phyloP scores from a whole-genome alignment of 169 alveolate genomes.

The Eimeria brunetti region DNA sequence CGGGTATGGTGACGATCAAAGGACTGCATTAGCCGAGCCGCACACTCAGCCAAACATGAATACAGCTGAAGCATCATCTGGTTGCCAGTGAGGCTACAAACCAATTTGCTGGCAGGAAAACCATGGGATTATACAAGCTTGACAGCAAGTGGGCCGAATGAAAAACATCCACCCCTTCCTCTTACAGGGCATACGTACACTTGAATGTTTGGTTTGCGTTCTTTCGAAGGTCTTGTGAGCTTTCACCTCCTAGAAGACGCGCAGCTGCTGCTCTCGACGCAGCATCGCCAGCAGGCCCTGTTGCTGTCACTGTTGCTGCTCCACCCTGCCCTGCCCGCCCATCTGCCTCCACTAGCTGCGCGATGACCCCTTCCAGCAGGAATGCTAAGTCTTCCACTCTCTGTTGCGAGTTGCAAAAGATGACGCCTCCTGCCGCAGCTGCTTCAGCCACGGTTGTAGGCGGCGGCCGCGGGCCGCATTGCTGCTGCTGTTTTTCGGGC shows the following conservation, averaged over 20 bases:
- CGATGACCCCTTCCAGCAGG: constrained; percentile 55
- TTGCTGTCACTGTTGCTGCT: constrained; percentile 16
- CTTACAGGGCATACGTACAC: constrained; percentile 34
- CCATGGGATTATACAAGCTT: neutral
- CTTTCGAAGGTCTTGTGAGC: constrained; percentile 32
- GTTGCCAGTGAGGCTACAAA: neutral
- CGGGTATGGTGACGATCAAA: neutral
- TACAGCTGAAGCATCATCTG: neutral
- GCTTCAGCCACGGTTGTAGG: constrained; percentile 44
- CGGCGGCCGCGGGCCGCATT: constrained; percentile 20
- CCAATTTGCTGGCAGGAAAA: neutral
- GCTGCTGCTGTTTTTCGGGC: constrained; percentile 41
- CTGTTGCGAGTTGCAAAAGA: constrained; percentile 79
- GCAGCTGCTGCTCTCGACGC: constrained; percentile 77
- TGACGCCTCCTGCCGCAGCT: constrained; percentile 45
- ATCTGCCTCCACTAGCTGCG: constrained; percentile 11
- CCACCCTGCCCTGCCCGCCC: constrained; percentile 23
- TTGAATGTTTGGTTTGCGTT: constrained; percentile 73
- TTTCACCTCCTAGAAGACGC: constrained; percentile 55
- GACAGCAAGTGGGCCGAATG: neutral
- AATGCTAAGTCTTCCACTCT: constrained; percentile 70
- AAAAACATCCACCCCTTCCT: neutral
- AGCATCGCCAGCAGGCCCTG: constrained; percentile 18
- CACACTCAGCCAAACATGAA: neutral
- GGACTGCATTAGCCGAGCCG: neutral